Conservation (phyloP, 225 moss, liverwort and hornwort species). For the Takakia lepidozioides region DNA sequence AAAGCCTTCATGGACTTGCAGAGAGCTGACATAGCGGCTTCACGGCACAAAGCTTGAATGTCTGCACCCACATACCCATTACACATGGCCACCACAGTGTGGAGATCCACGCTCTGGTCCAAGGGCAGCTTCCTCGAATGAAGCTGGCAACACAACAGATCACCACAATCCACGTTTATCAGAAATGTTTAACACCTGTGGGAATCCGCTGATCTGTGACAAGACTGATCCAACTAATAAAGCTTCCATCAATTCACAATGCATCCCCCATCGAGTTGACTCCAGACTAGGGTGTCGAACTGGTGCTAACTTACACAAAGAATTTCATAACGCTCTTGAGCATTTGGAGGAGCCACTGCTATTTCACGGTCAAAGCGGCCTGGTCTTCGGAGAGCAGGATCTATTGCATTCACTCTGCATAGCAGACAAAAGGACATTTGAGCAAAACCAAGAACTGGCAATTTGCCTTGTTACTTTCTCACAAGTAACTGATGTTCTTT, state of each 20-base stretch:
- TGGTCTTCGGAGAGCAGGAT: slow-evolving; percentile 86
- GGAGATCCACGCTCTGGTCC: slow-evolving; percentile 54
- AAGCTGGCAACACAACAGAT: slow-evolving; percentile 45
- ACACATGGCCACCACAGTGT: slow-evolving; percentile 68
- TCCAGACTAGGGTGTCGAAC: not conserved
- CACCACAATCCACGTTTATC: not conserved
- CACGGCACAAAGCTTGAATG: slow-evolving; percentile 87
- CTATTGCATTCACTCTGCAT: slow-evolving; percentile 79
- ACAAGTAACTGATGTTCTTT: too few relatives aligned
- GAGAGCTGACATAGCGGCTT: slow-evolving; percentile 83
- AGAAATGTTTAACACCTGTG: too few relatives aligned
- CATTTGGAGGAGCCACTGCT: slow-evolving; percentile 73
- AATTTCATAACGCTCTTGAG: slow-evolving; percentile 68
- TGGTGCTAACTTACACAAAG: slow-evolving; percentile 51
- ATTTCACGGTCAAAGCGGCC: slow-evolving; percentile 98
- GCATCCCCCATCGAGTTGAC: too few relatives aligned
- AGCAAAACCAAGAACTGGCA: too few relatives aligned
- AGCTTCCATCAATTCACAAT: too few relatives aligned
- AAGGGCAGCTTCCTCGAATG: slow-evolving; percentile 68
- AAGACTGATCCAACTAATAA: too few relatives aligned
- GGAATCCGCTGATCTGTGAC: too few relatives aligned
- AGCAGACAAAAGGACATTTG: not conserved
- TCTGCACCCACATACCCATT: slow-evolving; percentile 98
- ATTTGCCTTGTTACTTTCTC: too few relatives aligned
- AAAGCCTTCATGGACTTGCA: slow-evolving; percentile 13